Evolutionary conservation across 306 rosid species (phyloP), one percentile per base, ranked within the genome.

Genomic region (Corylus heterophylla): DNA sequence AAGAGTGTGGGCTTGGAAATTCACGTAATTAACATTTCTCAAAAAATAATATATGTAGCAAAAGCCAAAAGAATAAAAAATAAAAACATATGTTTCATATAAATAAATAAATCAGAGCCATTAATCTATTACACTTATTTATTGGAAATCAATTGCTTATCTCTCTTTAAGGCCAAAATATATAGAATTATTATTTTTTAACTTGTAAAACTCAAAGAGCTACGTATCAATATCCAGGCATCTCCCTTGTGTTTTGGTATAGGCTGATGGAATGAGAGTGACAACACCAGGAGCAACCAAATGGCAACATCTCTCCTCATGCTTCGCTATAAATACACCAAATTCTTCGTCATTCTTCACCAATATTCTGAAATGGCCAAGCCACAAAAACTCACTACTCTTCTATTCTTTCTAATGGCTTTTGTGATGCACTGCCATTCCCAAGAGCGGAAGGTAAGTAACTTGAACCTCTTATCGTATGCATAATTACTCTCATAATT

Each of bases 371-470:
- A 29, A 63, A 63, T 63, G 69, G 20, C 69, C 22, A 63, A 63
- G 11, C 22, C 69, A 35, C 69, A 20, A 63, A 4, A 13, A 69
- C 74, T 69, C 6, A 39, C 6, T 5, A 22, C 54, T 44, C 54
- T 45, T 47, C 54, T 69, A 13, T 42, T 4, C 74, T 31, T 69
- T 42, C 18, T 69, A 11, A n/a, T 69, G 31, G 69, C 20, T 47
- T 48, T n/a, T 69, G 54, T 45, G 74, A n/a, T 44, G 35, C 74
- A 69, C 31, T 69, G 74, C 55, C 35, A 42, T 45, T 69, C 55
- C 54, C 31, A 69, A 69, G 35, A 69, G 54, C 11, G 54, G 55
- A 42, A 45, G 74, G 74, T 69, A 69, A 3, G 2, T 31, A 31
- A 35, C 51, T n/a, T 42, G 54, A 69, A 45, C 8, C 7, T 10